A percentile compares a stretch with the other conserved stretches of the same genome.
phyloP scores from a whole-genome alignment of 2,329 filamentous ascomycete species.

The Colletotrichum noveboracense region DNA sequence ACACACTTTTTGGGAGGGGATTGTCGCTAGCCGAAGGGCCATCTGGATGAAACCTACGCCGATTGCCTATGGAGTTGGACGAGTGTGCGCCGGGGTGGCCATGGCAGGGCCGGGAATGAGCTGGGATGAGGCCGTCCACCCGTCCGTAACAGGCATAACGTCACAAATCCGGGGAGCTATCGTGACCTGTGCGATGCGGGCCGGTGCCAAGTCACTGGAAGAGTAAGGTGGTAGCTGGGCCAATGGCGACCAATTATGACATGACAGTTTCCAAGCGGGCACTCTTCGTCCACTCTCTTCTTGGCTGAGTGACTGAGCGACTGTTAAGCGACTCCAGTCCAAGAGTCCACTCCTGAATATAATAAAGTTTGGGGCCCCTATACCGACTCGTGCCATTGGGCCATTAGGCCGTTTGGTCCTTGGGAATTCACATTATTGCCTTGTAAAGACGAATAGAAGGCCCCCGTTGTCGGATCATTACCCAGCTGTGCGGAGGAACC shows the following conservation, averaged over 20 bases:
- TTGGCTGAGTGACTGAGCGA: background rate
- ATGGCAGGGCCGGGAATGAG: background rate
- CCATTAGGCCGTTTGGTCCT: background rate
- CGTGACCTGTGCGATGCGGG: background rate
- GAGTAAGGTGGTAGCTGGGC: constrained; percentile 9
- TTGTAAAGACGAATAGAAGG: background rate
- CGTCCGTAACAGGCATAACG: background rate
- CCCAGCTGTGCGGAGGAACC: background rate
- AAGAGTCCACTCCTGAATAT: background rate
- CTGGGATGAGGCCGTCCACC: background rate
- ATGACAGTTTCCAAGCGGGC: constrained; percentile 2
- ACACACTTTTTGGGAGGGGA: background rate
- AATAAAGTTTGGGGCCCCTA: background rate
- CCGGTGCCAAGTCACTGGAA: constrained; percentile 8
- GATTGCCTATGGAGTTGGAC: background rate
- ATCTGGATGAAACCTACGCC: background rate
- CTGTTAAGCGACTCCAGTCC: background rate
- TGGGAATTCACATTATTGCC: background rate
- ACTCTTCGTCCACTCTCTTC: background rate
- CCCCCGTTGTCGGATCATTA: background rate
- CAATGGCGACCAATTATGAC: background rate
- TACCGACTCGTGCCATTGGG: background rate
- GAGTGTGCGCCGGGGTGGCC: background rate
- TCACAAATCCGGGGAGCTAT: constrained; percentile 7
- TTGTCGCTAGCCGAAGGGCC: background rate